Evolutionary conservation across 2,329 filamentous ascomycete species (phyloP).

Genomic region (Colletotrichum incanum): DNA sequence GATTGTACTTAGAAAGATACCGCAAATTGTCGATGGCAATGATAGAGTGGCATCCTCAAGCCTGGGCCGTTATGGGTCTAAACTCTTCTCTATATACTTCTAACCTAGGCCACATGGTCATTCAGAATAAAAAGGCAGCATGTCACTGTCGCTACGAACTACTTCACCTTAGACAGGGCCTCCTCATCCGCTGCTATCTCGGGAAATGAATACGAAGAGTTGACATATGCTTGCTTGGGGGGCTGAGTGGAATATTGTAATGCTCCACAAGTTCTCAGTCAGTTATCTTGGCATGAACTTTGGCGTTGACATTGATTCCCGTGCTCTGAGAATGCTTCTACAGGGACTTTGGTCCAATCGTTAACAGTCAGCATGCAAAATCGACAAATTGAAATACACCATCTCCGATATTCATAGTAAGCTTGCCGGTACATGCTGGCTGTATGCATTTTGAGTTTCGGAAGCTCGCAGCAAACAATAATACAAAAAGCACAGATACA

Average conservation of each 20-base stretch:
- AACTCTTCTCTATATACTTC: neutral
- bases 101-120: neutral
- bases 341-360: neutral
- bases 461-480: too few species aligned
- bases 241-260: neutral
- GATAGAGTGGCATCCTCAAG: neutral
- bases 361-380: neutral
- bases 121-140: neutral
- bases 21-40: neutral
- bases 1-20: neutral
- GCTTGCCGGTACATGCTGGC: fast-evolving
- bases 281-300: neutral
- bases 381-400: neutral
- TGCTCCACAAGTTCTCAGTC: too few species aligned
- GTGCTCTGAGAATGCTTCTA: neutral
- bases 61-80: too few species aligned
- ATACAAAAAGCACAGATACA: neutral
- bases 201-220: neutral
- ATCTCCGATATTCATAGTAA: neutral
- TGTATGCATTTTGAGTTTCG: neutral
- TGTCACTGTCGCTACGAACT: neutral
- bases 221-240: neutral
- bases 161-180: neutral
- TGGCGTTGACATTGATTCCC: neutral
- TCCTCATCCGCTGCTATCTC: neutral